Percentiles rank a stretch among this genome's conserved stretches.
Evolutionary conservation across 768 basidiomycete genomes (phyloP).

Genomic region (Tulasnella calospora): DNA sequence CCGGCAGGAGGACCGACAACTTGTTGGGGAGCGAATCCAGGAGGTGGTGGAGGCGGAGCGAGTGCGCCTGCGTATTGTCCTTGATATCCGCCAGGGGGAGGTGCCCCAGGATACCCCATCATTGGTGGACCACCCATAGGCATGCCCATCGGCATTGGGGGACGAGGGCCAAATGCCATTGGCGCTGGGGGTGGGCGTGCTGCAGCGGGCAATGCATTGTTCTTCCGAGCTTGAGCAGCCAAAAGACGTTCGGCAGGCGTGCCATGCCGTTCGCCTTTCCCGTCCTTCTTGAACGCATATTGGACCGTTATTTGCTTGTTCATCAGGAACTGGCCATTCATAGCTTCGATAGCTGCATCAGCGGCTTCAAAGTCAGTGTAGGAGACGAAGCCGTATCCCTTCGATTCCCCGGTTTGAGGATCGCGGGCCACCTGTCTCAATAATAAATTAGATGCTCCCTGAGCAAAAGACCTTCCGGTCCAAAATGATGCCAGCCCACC

Average conservation of each 20-base stretch:
- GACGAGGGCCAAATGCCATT: slow-evolving; percentile 27
- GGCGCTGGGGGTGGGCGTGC: slow-evolving; percentile 60
- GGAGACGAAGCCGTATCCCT: slow-evolving; percentile 96
- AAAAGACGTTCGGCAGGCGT: slow-evolving; percentile 94
- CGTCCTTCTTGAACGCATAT: slow-evolving; percentile 99
- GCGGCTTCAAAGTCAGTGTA: slow-evolving; percentile 98
- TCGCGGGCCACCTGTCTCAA: slow-evolving; percentile 81
- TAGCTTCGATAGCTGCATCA: slow-evolving; percentile 91
- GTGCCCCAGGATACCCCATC: slow-evolving; percentile 23
- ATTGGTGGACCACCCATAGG: slow-evolving; percentile 50
- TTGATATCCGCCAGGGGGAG: slow-evolving; percentile 69
- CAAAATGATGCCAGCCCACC: slow-evolving; percentile 41
- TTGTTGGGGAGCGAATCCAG: slow-evolving; percentile 71
- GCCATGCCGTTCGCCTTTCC: slow-evolving; percentile 95
- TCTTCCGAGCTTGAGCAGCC: slow-evolving; percentile 91
- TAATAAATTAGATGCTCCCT: background rate
- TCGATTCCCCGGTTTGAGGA: slow-evolving; percentile 73
- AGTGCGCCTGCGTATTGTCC: slow-evolving; percentile 92
- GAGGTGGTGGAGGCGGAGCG: slow-evolving; percentile 74
- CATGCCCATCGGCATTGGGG: slow-evolving; percentile 36
- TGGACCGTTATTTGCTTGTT: slow-evolving; percentile 97
- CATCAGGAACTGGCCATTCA: slow-evolving; percentile 97
- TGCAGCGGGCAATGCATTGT: slow-evolving; percentile 79
- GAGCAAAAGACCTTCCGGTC: background rate
- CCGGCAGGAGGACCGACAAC: slow-evolving; percentile 39